These are phyloP conservation scores for Furcasterigmium furcatum DNA, from an alignment of 2,329 filamentous ascomycete species.

Conservation along the genomic window DNA sequence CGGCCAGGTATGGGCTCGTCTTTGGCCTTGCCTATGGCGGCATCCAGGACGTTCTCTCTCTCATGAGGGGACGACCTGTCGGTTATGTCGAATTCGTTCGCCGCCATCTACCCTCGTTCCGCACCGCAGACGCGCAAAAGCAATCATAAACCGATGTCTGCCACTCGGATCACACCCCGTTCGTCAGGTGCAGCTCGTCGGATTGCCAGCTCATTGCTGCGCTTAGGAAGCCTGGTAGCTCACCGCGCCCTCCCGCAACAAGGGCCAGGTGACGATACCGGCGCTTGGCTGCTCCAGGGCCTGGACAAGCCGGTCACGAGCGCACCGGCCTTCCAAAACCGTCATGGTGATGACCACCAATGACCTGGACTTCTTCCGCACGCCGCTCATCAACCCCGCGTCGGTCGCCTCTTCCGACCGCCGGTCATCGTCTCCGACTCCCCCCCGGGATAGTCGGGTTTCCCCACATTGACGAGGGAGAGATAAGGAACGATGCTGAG, in stretches of 20 bases:
- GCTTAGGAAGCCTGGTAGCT: no score
- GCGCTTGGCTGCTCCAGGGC: no score
- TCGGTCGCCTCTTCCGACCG: not conserved
- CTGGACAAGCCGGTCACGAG: no score
- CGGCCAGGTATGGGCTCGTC: constrained; percentile 74
- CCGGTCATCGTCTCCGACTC: not conserved
- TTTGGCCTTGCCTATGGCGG: constrained; percentile 79
- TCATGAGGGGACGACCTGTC: constrained; percentile 67
- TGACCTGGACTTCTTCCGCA: not conserved
- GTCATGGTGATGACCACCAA: no score
- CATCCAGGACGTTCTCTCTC: constrained; percentile 70
- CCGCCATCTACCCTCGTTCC: not conserved
- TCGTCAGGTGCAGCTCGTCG: no score
- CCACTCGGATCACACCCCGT: no score
- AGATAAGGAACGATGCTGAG: not conserved
- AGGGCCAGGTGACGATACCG: no score
- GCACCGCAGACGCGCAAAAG: no score
- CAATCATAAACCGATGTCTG: no score
- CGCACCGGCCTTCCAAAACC: no score
- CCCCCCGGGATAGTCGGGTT: not conserved
- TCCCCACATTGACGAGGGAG: not conserved
- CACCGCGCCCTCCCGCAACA: no score
- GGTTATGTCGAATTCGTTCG: constrained; percentile 70
- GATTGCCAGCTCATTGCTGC: no score
- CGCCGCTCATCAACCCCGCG: not conserved